Conservation (phyloP, 2,329 filamentous ascomycete genomes). For the Neoascochyta sp. region DNA sequence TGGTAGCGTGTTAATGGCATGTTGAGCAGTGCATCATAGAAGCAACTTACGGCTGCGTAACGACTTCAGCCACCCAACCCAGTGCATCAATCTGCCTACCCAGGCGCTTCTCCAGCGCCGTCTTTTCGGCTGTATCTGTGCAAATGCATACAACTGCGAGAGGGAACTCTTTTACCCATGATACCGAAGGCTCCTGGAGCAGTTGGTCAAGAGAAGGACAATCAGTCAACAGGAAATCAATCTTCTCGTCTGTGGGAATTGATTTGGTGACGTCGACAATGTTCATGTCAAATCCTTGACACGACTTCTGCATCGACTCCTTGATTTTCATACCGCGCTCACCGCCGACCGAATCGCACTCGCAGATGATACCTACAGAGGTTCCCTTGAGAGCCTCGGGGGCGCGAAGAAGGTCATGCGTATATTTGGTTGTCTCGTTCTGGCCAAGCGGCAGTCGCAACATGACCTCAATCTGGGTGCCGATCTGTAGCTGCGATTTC, state of each 20-base stretch:
- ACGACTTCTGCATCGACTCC: slow-evolving; percentile 23
- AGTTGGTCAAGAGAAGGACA: slow-evolving; percentile 21
- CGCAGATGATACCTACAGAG: slow-evolving; percentile 21
- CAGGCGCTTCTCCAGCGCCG: slow-evolving; percentile 18
- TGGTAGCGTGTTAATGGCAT: slow-evolving; percentile 1
- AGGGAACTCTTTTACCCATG: slow-evolving; percentile 12
- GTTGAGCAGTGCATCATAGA: too few species aligned
- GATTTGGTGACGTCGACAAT: slow-evolving; percentile 10
- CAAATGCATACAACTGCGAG: slow-evolving; percentile 28
- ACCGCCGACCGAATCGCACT: slow-evolving; percentile 17
- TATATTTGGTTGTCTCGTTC: slow-evolving; percentile 10
- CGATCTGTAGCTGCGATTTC: slow-evolving; percentile 23
- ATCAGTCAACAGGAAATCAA: slow-evolving; percentile 28
- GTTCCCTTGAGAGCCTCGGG: slow-evolving; percentile 16
- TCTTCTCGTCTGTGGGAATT: slow-evolving; percentile 9
- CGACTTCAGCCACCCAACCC: slow-evolving; percentile 25
- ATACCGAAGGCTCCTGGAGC: slow-evolving; percentile 12
- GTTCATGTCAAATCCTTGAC: slow-evolving; percentile 23
- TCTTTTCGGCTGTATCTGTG: slow-evolving; percentile 27
- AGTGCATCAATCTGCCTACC: slow-evolving; percentile 19
- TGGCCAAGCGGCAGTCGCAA: slow-evolving; percentile 19
- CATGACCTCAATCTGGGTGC: slow-evolving; percentile 25
- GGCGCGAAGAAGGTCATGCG: slow-evolving; percentile 11
- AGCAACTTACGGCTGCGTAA: slow-evolving; percentile 25
- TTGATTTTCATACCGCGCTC: slow-evolving; percentile 23